phyloP scores from a whole-genome alignment of 805 yeast genomes.

The Wickerhamomyces bovis region DNA sequence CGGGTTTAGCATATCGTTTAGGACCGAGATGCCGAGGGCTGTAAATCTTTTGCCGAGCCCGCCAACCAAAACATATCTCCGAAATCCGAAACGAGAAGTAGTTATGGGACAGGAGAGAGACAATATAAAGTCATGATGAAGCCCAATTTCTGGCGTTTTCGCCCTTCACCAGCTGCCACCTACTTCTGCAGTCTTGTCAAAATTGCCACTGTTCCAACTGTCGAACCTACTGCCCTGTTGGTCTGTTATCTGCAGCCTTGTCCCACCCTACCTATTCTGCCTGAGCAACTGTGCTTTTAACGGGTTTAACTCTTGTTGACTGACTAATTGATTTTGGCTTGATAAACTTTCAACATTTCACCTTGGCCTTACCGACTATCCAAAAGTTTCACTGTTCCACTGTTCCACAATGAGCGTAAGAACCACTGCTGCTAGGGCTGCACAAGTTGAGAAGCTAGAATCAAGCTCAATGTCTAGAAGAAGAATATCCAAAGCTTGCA shows the following conservation, averaged over 20 bases:
- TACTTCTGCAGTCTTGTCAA: too few species aligned
- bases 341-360: background rate
- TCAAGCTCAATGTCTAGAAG: slow-evolving; percentile 16
- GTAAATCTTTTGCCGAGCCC: too few species aligned
- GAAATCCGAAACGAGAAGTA: background rate
- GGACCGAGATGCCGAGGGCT: background rate
- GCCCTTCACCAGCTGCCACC: background rate
- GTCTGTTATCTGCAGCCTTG: too few species aligned
- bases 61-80: background rate
- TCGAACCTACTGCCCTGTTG: background rate
- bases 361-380: background rate
- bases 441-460: background rate
- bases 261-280: background rate
- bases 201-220: background rate
- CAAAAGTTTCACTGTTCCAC: background rate
- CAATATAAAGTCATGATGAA: background rate
- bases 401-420: background rate
- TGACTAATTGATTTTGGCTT: background rate
- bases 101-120: background rate
- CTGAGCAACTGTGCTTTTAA: background rate
- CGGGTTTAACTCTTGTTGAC: background rate
- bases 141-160: background rate
- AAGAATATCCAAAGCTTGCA: slow-evolving; percentile 34
- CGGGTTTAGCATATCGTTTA: background rate
- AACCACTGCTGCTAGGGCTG: background rate